These are phyloP conservation scores for Emericellopsis atlantica DNA, from an alignment of 2,329 filamentous ascomycete genomes.

Conservation along the genomic window DNA sequence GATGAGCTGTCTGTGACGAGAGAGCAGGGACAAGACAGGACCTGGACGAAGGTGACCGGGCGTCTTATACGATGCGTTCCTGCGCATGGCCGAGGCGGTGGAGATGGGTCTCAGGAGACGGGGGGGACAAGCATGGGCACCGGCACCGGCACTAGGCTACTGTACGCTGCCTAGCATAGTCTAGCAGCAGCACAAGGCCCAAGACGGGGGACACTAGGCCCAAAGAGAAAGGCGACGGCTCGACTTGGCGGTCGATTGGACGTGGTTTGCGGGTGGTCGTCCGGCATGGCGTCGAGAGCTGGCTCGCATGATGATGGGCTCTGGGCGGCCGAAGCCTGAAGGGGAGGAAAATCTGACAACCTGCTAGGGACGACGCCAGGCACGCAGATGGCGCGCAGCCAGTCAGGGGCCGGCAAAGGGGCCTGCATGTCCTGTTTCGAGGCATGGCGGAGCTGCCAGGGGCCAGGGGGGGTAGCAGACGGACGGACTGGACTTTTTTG, in stretches of 20 bases:
- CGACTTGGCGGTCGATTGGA: background rate
- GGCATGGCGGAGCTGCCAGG: constrained; percentile 21
- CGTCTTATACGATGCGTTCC: constrained; percentile 6
- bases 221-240: background rate
- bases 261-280: background rate
- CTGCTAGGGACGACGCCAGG: constrained; percentile 13
- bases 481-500: background rate
- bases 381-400: constrained; percentile 11
- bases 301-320: background rate
- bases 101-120: constrained; percentile 1
- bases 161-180: background rate
- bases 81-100: background rate
- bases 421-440: constrained; percentile 19
- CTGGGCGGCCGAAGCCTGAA: background rate
- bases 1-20: constrained; percentile 3
- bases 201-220: background rate
- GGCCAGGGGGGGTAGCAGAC: constrained; percentile 6
- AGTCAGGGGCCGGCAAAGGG: background rate
- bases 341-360: background rate
- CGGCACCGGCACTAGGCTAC: background rate
- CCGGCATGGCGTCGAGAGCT: background rate
- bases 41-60: constrained; percentile 1
- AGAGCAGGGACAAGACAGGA: constrained; percentile 3
- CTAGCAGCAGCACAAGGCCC: background rate
- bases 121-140: background rate